Evolutionary conservation across 2,329 filamentous ascomycete genomes (phyloP), one percentile per base, ranked within the genome.

Genomic region (Cryphonectria radicalis): DNA sequence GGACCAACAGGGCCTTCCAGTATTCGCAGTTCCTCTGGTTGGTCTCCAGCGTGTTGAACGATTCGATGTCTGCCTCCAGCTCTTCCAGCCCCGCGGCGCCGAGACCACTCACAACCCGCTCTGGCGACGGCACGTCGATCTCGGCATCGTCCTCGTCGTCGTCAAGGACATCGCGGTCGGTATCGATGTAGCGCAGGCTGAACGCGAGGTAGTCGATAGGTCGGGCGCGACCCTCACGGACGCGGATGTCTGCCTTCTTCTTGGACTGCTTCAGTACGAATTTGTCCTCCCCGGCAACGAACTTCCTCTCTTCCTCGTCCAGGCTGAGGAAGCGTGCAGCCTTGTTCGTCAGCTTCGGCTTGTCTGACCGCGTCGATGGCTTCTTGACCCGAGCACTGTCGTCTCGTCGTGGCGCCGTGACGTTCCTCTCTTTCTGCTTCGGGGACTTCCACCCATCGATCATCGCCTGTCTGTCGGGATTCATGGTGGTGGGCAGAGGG

Each of bases 211-310:
- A 95, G 83, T 99, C 96, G 77, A 98, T 95, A 13, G 95, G 93
- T 78, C 94, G 95, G 70, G 95, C 95, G 75, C 97, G 90, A 14
- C 93, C 92, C 81, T 97, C 95, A 76, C 94, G 93, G 63, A 98
- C 94, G 57, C 96, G 92, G 76, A 99, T 97, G 75, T 95, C 93
- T 59, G 96, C 95, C 85, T 98, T 98, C 85, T 97, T 98, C 86
- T 98, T 99, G 63, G 95, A 92, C 82, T 99, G 96, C 81, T 94
- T 95, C 78, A 99, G 85, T 70, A 98, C 96, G 78, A 99, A 99
- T 74, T 92, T 91, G 83, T 99, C 96, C 81, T 99, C 96, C 77
- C 97, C 93, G 67, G 95, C 93, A 28, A 98, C 93, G 86, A 96
- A 99, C 78, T 92, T 88, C 37, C 90, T 87, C 75, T 91, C 92